Conservation (phyloP, 2,329 filamentous ascomycete genomes). For the Davidsoniella virescens region DNA sequence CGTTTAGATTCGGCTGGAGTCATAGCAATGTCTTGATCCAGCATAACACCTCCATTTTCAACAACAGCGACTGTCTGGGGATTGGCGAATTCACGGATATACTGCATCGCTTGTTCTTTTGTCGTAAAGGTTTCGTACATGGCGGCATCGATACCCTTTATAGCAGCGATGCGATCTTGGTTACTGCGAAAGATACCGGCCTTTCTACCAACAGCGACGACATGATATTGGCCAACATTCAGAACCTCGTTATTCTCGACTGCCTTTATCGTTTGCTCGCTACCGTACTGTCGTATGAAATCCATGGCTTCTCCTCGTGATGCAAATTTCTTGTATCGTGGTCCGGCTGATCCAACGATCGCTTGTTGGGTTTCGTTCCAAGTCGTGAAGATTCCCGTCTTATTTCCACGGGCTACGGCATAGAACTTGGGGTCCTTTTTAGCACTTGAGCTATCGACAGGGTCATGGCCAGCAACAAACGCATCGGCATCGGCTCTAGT, state of each 20-base stretch:
- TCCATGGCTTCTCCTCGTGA: slow-evolving; percentile 58
- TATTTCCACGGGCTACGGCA: slow-evolving; percentile 41
- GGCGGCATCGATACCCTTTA: no score
- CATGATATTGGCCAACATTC: no score
- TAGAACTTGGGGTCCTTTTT: slow-evolving; percentile 34
- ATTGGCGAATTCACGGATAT: no score
- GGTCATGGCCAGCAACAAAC: slow-evolving; percentile 48
- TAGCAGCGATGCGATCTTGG: no score
- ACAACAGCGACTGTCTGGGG: no score
- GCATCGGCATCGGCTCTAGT: slow-evolving; percentile 59
- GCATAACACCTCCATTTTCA: no score
- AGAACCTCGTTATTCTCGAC: slow-evolving; percentile 14
- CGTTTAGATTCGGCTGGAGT: no score
- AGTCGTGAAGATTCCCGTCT: slow-evolving; percentile 42
- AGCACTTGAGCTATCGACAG: slow-evolving; percentile 20
- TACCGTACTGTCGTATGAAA: slow-evolving; percentile 45
- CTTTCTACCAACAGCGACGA: no score
- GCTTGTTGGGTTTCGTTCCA: slow-evolving; percentile 58
- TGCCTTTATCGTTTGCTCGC: slow-evolving; percentile 26
- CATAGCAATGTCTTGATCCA: no score
- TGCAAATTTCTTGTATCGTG: slow-evolving; percentile 53
- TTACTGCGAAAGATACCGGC: no score
- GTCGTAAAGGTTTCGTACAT: no score
- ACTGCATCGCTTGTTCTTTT: no score
- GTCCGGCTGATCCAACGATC: slow-evolving; percentile 55